Percentiles rank a stretch among this genome's conserved stretches.
These are phyloP conservation scores for Lentithecium fluviatile DNA, from an alignment of 495 filamentous ascomycete species.

Conservation along the genomic window DNA sequence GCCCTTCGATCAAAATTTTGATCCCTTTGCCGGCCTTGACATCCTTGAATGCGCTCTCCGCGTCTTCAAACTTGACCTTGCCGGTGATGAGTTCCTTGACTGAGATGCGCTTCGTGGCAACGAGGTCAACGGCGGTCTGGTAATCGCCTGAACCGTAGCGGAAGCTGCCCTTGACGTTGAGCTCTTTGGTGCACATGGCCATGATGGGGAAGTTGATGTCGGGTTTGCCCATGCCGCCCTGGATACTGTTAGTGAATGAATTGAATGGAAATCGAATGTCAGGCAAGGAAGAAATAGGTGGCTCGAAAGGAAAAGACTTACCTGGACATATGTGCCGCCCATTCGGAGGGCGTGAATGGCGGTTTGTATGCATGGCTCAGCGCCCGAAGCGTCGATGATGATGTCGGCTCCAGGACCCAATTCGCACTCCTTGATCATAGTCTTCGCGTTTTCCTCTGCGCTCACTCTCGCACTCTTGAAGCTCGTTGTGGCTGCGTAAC, in stretches of 20 bases:
- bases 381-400: conserved; percentile 82
- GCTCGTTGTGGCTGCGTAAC: conserved; percentile 63
- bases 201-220: conserved; percentile 83
- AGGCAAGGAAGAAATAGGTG: background rate
- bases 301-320: conserved; percentile 27
- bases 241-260: too few species aligned
- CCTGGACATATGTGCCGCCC: conserved; percentile 83
- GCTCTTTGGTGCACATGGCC: conserved; percentile 75
- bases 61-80: conserved; percentile 68
- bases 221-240: conserved; percentile 67
- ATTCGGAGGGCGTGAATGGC: conserved; percentile 65
- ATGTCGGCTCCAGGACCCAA: conserved; percentile 66
- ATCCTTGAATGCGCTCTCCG: conserved; percentile 75
- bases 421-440: conserved; percentile 52
- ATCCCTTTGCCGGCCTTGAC: conserved; percentile 75
- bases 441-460: conserved; percentile 61
- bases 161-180: conserved; percentile 76
- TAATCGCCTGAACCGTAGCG: conserved; percentile 84
- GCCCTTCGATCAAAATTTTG: conserved; percentile 77
- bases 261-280: background rate
- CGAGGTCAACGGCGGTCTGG: conserved; percentile 68
- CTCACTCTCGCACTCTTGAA: conserved; percentile 59
- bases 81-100: conserved; percentile 70
- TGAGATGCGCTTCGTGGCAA: conserved; percentile 61
- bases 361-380: conserved; percentile 71